Evolutionary conservation across 495 filamentous ascomycete species (phyloP), one percentile per base, ranked within the genome.

Genomic region (Xylaria flabelliformis): DNA sequence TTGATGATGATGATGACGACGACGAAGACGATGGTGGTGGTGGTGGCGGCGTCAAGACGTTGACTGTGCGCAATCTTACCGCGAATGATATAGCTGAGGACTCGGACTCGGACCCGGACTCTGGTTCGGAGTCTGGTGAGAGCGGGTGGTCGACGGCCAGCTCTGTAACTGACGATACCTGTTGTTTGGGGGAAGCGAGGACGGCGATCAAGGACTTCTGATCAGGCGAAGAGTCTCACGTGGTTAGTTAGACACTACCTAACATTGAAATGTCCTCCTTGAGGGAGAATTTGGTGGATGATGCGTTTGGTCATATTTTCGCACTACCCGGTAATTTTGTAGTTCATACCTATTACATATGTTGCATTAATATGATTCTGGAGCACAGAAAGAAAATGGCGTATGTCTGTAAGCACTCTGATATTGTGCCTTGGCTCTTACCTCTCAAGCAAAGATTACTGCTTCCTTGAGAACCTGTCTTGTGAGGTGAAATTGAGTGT

Each of bases 1-100:
- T 29, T 29, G 61, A 55, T 29, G 55, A 55, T 10, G 62, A 70
- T 21, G 70, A 51, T 19, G 51, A 32, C 12, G 48, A 64, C 7
- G 32, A 70, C 10, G 70, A 48, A n/a, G n/a, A n/a, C n/a, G n/a
- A n/a, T n/a, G n/a, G n/a, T n/a, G n/a, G n/a, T 36, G 51, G 59
- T 1, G 61, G 67, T 34, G 64, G 65, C 39, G 64, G 65, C 46
- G 55, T 41, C 46, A 64, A 63, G 29, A 69, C 44, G 55, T 70
- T 74, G 36, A 72, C 62, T 8, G 64, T 69, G 36, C 62, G 69
- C 2, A 76, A 74, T 21, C n/a, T 66, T 19, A 66, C 71, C 2
- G 61, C 2, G 61, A n/a, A 26, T 6, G 64, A 72, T 0, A 46
- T 17, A 21, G 21, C 13, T 9, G 69, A 78, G 13, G 62, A 73